These are phyloP conservation scores for Chaetomium olivaceum DNA, from an alignment of 2,329 filamentous ascomycete species.

Conservation along the genomic window DNA sequence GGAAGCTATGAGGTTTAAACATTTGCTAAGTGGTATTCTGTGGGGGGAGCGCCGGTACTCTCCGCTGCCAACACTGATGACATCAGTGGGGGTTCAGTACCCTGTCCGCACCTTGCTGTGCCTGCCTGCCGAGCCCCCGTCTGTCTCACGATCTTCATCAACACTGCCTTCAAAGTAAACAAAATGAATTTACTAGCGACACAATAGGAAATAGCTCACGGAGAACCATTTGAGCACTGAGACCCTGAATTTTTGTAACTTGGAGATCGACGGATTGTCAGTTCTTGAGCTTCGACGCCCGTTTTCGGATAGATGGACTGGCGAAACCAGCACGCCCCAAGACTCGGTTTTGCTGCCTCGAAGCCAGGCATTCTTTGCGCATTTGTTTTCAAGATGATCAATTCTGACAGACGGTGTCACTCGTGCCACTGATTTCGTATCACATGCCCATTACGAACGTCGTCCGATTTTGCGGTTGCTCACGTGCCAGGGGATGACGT, in stretches of 20 bases:
- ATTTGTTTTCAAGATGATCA: background rate
- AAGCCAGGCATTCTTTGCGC: background rate
- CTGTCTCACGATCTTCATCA: background rate
- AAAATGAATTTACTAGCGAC: background rate
- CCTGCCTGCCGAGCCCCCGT: background rate
- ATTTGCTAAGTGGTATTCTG: slow-evolving; percentile 32
- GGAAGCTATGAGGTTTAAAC: slow-evolving; percentile 31
- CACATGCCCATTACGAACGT: background rate
- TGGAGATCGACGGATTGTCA: too few relatives aligned
- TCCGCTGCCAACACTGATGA: slow-evolving; percentile 13
- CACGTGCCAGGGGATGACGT: background rate
- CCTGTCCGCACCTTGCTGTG: background rate
- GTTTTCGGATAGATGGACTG: too few relatives aligned
- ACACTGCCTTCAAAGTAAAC: background rate
- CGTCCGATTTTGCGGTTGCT: background rate
- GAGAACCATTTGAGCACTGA: background rate
- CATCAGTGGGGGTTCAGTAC: slow-evolving; percentile 16
- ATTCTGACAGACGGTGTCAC: background rate
- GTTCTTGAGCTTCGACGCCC: too few relatives aligned
- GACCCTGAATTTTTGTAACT: too few relatives aligned
- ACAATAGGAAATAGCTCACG: background rate
- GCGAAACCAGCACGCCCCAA: background rate
- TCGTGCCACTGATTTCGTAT: background rate
- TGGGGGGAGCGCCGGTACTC: slow-evolving; percentile 24
- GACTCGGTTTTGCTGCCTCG: background rate